phyloP scores from a whole-genome alignment of 805 yeast species.

The Phaffomyces opuntiae region DNA sequence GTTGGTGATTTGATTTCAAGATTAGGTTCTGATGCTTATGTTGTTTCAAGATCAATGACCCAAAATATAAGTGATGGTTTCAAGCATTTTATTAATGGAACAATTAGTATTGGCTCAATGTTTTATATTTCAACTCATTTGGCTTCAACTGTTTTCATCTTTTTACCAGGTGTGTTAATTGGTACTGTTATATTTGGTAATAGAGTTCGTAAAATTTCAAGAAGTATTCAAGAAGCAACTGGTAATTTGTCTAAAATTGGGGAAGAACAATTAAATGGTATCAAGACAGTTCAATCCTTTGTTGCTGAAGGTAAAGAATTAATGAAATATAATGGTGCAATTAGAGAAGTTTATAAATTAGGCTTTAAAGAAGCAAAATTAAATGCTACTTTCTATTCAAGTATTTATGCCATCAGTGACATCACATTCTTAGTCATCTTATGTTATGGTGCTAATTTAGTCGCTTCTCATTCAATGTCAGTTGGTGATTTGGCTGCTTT shows the following conservation, averaged over 20 bases:
- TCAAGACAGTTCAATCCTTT: slow-evolving; percentile 86
- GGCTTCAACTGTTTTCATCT: slow-evolving; percentile 69
- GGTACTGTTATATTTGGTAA: slow-evolving; percentile 82
- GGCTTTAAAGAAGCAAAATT: slow-evolving; percentile 77
- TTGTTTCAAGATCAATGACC: slow-evolving; percentile 82
- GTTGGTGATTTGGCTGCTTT: slow-evolving; percentile 91
- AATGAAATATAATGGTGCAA: slow-evolving; percentile 65
- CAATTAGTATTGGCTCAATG: slow-evolving; percentile 89
- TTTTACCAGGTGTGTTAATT: slow-evolving; percentile 75
- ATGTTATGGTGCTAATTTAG: slow-evolving; percentile 77
- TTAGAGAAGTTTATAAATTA: slow-evolving; percentile 54
- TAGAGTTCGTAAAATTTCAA: slow-evolving; percentile 66
- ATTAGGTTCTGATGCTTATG: slow-evolving; percentile 81
- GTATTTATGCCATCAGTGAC: slow-evolving; percentile 84
- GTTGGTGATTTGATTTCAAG: slow-evolving; percentile 93
- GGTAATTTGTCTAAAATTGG: slow-evolving; percentile 85
- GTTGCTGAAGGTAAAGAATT: slow-evolving; percentile 83
- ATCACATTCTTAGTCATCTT: slow-evolving; percentile 67
- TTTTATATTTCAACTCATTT: slow-evolving; percentile 73
- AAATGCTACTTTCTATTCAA: slow-evolving; percentile 70
- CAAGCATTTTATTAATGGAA: slow-evolving; percentile 73
- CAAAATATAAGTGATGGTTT: slow-evolving; percentile 90
- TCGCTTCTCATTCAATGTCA: slow-evolving; percentile 63
- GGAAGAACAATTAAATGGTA: slow-evolving; percentile 85
- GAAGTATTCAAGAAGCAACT: slow-evolving; percentile 74